Evolutionary conservation across 169 alveolate genomes (phyloP), one percentile per base, ranked within the genome.

Genomic region (Eimeria tenella): DNA sequence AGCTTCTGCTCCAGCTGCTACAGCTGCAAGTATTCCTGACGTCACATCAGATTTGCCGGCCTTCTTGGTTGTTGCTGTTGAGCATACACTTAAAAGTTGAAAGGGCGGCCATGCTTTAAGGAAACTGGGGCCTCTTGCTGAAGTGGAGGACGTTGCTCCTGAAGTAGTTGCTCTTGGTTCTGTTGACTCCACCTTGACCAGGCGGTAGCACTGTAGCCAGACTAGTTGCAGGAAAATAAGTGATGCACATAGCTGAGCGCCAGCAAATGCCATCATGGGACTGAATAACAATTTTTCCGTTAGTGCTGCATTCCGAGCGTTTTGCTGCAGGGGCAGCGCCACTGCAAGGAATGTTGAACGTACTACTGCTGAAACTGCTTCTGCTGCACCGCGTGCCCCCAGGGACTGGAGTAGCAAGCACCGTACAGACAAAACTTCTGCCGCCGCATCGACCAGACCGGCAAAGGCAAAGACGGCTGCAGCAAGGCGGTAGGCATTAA

Each of bases 381-480:
- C 89, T 10, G 89, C 89, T 81, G 55, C 25, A 65, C 74, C 60
- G 70, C 89, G 89, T n/a, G 89, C n/a, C 71, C 19, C 49, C 56
- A 65, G 58, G 15, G 89, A 53, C 1, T 9, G 89, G 23, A 81
- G 74, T 52, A 81, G 9, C 31, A 81, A 23, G 23, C 89, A 81
- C 3, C 89, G 89, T 53, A 81, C 55, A 50, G 74, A 81, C 6
- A 81, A 71, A 81, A 81, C 55, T 58, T 81, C 89, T 56, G 89
- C 89, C 56, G 89, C 89, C 53, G 89, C 89, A 56, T 81, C 89
- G 53, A 56, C 58, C 89, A 81, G 60, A 15, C 89, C 89, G 21
- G 89, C 89, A n/a, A 65, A 50, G 74, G 74, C 89, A 81, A 81
- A 81, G 56, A 71, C 74, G 19, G n/a, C 55, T 13, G 74, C 74